A percentile compares a stretch with the other conserved stretches of the same genome.
phyloP scores from a whole-genome alignment of 768 basidiomycete genomes.

The Serendipita indica region DNA sequence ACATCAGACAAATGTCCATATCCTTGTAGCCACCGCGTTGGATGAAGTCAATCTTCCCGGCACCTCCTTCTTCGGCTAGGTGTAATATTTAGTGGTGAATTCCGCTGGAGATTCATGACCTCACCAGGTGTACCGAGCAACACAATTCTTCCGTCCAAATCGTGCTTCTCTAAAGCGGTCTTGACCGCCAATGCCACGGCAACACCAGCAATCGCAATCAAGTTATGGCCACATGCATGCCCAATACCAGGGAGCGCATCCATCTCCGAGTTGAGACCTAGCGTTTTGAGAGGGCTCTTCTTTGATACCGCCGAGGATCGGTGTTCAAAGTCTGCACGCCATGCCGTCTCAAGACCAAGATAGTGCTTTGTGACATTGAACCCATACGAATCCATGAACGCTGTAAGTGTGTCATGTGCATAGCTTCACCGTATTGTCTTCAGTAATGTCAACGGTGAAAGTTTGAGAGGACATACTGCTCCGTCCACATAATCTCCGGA shows the following conservation, averaged over 20 bases:
- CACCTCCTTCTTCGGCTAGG: conserved; percentile 64
- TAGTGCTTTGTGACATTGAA: conserved; percentile 49
- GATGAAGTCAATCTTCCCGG: conserved; percentile 56
- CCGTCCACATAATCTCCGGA: conserved; percentile 55
- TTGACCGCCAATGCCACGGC: conserved; percentile 58
- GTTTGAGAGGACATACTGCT: conserved; percentile 33
- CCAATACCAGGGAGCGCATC: conserved; percentile 32
- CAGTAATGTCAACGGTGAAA: conserved; percentile 8
- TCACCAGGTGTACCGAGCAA: conserved; percentile 67
- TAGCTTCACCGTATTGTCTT: conserved; percentile 32
- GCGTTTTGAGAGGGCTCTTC: conserved; percentile 33
- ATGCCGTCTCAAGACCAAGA: conserved; percentile 50
- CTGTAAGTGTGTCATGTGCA: conserved; percentile 56
- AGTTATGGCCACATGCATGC: conserved; percentile 55
- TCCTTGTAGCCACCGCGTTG: conserved; percentile 57
- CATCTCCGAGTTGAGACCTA: conserved; percentile 78
- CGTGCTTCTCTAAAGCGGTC: conserved; percentile 41
- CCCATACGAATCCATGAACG: conserved; percentile 49
- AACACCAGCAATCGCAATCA: conserved; percentile 64
- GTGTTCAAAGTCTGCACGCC: conserved; percentile 52
- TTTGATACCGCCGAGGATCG: conserved; percentile 17
- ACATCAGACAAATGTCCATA: conserved; percentile 73
- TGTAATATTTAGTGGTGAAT: background rate
- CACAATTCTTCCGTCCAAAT: conserved; percentile 53
- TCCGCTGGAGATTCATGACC: conserved; percentile 17